Conservation (phyloP, 192 early-diverging fungal genomes). For the Oehlia diaphana region DNA sequence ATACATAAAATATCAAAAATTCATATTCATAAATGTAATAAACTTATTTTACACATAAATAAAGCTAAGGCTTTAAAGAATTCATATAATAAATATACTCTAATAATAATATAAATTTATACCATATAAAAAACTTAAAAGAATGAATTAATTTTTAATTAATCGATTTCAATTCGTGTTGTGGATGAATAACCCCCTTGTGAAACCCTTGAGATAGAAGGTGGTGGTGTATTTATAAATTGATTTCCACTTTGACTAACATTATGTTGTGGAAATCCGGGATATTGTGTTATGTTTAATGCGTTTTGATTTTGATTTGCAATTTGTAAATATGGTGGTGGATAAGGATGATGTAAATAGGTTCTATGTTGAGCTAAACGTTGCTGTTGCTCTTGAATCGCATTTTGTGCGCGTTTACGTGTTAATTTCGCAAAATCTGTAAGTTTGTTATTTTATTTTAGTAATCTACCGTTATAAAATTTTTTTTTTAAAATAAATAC, state of each 20-base stretch:
- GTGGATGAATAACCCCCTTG: not conserved
- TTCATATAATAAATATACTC: not conserved
- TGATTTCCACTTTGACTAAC: not conserved
- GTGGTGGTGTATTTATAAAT: not conserved
- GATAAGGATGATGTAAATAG: not conserved
- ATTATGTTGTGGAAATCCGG: not conserved
- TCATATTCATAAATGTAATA: too few species aligned
- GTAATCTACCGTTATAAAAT: not conserved
- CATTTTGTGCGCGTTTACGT: constrained; percentile 3
- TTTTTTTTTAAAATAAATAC: constrained; percentile 30
- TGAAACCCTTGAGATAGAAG: not conserved
- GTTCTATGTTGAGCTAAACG: not conserved
- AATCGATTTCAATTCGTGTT: not conserved
- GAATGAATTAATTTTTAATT: not conserved
- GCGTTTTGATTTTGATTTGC: not conserved
- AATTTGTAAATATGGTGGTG: not conserved
- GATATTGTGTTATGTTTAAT: not conserved
- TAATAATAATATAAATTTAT: not conserved
- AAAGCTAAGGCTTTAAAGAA: too few species aligned
- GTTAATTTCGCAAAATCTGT: constrained; percentile 21
- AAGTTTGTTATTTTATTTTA: not conserved
- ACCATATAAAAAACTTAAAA: not conserved
- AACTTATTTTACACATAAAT: not conserved
- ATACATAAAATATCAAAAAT: too few species aligned
- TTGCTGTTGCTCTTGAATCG: constrained; percentile 12